Base-by-base conservation (phyloP, 768 basidiomycete species). In the Boletus eberwhitei region DNA sequence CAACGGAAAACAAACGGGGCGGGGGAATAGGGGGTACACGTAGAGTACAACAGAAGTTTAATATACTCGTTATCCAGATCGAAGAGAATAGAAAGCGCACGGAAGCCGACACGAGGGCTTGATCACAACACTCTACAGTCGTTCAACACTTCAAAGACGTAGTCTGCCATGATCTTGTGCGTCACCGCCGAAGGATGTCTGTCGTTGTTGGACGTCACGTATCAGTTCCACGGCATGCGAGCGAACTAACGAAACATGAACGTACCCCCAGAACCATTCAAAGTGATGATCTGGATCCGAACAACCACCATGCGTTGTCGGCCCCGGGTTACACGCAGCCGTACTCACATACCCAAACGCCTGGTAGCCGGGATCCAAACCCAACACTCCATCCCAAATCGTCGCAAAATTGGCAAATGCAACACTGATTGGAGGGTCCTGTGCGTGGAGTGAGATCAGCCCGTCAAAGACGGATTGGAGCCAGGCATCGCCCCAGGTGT, bases 121-220 rank as follows among this genome's bases (percentile, higher is more conserved):
- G 12, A 16, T 56, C 38, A 60, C 34, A 11, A 36, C 24, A 59
- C 60, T 36, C 57, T 48, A 52, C 79, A 80, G 5, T 55, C 7
- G 1, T 49, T 43, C 63, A 79, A 63, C 0, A 78, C 78, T 48
- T 76, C 72, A 24, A 64, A 60, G 0, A 79, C 79, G 36, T 74
- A 81, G 54, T 80, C 79, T 6, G 79, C 80, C 80, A 82, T 81
- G 48, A 82, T 77, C 40, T 75, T 71, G 59, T 75, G 69, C 0
- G 77, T 80, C 60, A 75, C 75, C 42, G 74, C 77, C 17, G 78
- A 79, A 4, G 80, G 82, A 55, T 82, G 79, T 6, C 80, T 80
- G 53, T 42, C 24, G 8, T 42, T 35, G 22, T 37, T 43, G 6
- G 16, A 31, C 4, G 6, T 21, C 16, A 50, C 13, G 2, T 9